A percentile compares a stretch with the other conserved stretches of the same genome.
Evolutionary conservation across 441 rosid species (phyloP).

Genomic region (Raphanus hybrid): DNA sequence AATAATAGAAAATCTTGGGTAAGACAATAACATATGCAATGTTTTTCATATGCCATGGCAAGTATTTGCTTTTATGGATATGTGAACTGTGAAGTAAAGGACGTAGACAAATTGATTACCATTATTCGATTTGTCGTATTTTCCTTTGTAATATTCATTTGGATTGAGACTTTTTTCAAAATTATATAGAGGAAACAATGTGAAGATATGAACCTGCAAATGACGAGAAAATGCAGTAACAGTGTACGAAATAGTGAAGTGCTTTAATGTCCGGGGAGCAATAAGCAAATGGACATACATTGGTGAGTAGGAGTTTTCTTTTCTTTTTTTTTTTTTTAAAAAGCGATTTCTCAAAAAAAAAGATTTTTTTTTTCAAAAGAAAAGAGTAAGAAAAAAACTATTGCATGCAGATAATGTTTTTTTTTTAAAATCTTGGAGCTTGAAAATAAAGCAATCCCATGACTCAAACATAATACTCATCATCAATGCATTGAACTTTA

Average conservation of each 20-base stretch:
- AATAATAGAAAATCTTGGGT: slow-evolving; percentile 4
- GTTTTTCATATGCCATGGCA: slow-evolving; percentile 23
- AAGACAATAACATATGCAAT: slow-evolving; percentile 18
- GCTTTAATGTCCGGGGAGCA: slow-evolving; percentile 37
- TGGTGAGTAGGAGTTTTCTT: not conserved
- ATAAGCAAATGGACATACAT: slow-evolving; percentile 29
- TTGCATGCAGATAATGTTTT: slow-evolving; percentile 12
- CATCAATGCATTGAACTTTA: not conserved
- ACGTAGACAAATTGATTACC: slow-evolving; percentile 21
- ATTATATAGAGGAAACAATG: slow-evolving; percentile 34
- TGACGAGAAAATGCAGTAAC: slow-evolving; percentile 11
- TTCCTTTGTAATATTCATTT: slow-evolving; percentile 22
- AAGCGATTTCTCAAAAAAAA: too few relatives aligned
- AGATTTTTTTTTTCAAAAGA: not conserved
- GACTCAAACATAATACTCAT: not conserved
- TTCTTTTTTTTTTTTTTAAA: too few relatives aligned
- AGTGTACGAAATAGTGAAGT: slow-evolving; percentile 30
- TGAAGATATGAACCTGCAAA: slow-evolving; percentile 39
- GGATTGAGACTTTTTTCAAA: slow-evolving; percentile 20
- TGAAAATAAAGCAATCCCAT: not conserved
- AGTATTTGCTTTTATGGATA: slow-evolving; percentile 24
- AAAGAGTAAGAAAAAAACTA: not conserved
- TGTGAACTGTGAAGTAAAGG: slow-evolving; percentile 24
- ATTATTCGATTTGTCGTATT: not conserved
- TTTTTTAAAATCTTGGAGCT: slow-evolving; percentile 6